Percentiles rank a stretch among this genome's conserved stretches.
Evolutionary conservation across 257 asterid species (phyloP).

Genomic region (Solanum ahanhuiri): DNA sequence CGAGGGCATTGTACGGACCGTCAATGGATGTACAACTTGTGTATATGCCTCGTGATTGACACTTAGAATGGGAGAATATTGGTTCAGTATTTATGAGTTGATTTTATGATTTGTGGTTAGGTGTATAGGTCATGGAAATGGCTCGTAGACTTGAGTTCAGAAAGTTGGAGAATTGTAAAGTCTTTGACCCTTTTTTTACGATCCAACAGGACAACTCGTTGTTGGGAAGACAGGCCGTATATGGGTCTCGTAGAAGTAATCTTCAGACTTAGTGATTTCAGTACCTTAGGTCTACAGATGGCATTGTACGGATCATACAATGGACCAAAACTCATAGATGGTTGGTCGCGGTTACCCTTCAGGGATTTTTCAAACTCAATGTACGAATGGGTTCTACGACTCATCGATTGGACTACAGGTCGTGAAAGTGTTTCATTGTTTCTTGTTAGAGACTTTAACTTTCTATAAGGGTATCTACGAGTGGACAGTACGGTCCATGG

Average conservation of each 20-base stretch:
- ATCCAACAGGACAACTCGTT: background rate
- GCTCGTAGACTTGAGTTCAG: background rate
- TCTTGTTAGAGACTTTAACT: background rate
- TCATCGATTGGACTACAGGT: background rate
- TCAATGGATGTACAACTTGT: too few species aligned
- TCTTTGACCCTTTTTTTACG: background rate
- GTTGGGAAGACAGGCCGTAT: background rate
- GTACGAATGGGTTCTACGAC: background rate
- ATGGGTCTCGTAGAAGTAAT: background rate
- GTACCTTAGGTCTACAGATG: background rate
- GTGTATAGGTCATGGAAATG: background rate
- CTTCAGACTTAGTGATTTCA: background rate
- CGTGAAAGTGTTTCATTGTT: background rate
- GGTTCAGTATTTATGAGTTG: background rate
- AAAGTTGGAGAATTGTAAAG: background rate
- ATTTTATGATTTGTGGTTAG: background rate
- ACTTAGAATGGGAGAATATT: background rate
- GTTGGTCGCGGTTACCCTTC: background rate
- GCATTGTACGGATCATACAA: background rate
- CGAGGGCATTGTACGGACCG: too few species aligned
- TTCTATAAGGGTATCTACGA: background rate
- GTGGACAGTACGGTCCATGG: background rate
- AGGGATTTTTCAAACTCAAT: background rate
- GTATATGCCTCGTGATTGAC: too few species aligned
- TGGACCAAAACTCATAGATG: background rate